Evolutionary conservation across 2,329 filamentous ascomycete genomes (phyloP), one percentile per base, ranked within the genome.

Genomic region (Trichoderma brevicompactum): DNA sequence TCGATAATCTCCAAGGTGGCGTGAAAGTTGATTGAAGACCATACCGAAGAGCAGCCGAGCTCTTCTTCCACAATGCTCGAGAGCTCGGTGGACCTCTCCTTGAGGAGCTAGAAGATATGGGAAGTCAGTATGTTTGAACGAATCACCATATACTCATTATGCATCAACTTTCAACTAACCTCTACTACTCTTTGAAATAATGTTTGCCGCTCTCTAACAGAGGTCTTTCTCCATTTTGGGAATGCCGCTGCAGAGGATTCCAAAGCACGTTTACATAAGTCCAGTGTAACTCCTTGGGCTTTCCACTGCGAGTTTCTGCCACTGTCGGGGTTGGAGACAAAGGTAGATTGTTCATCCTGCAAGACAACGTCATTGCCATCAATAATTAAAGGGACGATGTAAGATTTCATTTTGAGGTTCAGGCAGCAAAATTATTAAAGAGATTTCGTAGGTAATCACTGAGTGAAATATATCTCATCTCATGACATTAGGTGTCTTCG

Each of bases 371-470:
- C 65, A n/a, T 53, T 43, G 32, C 60, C 65, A 9, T 65, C 44
- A n/a, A 66, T 66, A n/a, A 66, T 64, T 17, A 64, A 46, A 7
- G 60, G 65, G 3, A 64, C 60, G 17, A 38, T 54, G 9, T 40
- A n/a, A 9, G 46, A 44, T 7, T 48, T 44, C 65, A 66, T 66
- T 44, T 12, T 60, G 23, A 12, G 8, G 5, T 2, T 43, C 6
- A 4, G 6, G 13, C 8, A 7, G 5, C 8, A 6, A 19, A 6
- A 56, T 6, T 17, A 7, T 7, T 5, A 32, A 2, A 32, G 0
- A 17, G n/a, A 12, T 7, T 4, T 54, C 36, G 1, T n/a, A 43
- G 28, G 32, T 12, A 55, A n/a, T n/a, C 23, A 12, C 7, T 43
- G 8, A 34, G 2, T 7, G 12, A 2, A 34, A 53, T 13, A 9